Evolutionary conservation across 1,284 basidiomycete genomes (phyloP).

Genomic region (Rhodotorula sp.): DNA sequence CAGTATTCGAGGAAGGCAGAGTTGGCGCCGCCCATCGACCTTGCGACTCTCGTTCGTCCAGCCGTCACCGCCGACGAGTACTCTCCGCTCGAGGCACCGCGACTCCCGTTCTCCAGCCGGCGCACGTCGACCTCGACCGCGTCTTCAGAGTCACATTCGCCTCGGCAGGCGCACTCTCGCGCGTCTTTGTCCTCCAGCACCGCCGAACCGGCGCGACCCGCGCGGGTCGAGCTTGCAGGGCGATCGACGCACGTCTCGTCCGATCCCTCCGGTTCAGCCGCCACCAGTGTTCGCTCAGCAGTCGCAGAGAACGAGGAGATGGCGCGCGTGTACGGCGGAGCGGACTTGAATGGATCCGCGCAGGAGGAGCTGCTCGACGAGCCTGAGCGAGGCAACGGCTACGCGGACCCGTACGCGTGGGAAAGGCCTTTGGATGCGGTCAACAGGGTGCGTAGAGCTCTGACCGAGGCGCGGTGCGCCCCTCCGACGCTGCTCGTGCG

Average conservation of each 20-base stretch:
- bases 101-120: conserved; percentile 15
- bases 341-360: conserved; percentile 12
- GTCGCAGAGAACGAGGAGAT: too few relatives aligned
- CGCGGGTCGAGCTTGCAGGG: neutral
- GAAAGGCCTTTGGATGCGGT: conserved; percentile 35
- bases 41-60: neutral
- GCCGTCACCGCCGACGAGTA: neutral
- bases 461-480: neutral
- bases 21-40: neutral
- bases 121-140: neutral
- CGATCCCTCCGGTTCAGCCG: neutral
- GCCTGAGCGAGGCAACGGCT: neutral
- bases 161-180: neutral
- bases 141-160: neutral
- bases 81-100: conserved; percentile 21
- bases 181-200: neutral
- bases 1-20: neutral
- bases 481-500: neutral
- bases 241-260: neutral
- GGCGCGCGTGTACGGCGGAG: neutral
- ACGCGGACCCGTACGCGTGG: conserved; percentile 27
- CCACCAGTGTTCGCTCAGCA: neutral
- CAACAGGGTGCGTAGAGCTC: conserved; percentile 23
- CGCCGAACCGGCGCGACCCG: neutral
- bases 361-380: conserved; percentile 35